Conservation (phyloP, 305 asterid genomes). For the Fraxinus nigra region DNA sequence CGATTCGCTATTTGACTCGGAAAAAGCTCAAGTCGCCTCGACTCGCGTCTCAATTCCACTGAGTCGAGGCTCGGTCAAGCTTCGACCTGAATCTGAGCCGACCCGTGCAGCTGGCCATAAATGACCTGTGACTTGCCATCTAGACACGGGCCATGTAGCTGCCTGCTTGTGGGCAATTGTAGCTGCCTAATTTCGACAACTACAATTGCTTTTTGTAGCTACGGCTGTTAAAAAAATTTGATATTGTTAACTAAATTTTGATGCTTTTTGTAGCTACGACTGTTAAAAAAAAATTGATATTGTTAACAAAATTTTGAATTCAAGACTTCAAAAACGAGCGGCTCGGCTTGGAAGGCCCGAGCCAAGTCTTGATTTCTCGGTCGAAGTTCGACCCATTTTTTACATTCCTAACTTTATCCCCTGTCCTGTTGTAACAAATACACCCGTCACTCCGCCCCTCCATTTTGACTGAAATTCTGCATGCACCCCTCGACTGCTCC, state of each 20-base stretch:
- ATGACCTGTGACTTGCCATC: neutral
- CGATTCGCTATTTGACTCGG: no score
- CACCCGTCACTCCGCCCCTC: constrained; percentile 17
- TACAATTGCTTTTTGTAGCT: neutral
- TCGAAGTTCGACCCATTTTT: neutral
- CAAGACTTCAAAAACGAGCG: neutral
- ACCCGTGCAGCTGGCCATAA: neutral
- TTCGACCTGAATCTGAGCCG: neutral
- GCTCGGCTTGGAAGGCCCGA: neutral
- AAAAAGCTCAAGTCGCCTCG: neutral
- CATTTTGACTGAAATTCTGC: constrained; percentile 33
- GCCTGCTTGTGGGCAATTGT: neutral
- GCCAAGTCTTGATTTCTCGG: neutral
- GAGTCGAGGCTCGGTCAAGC: neutral
- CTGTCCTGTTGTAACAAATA: neutral
- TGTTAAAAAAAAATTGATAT: no score
- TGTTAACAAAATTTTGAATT: no score
- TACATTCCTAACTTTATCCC: neutral
- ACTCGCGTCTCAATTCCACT: neutral
- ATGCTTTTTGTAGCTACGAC: no score
- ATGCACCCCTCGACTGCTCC: constrained; percentile 29
- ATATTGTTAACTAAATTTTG: no score
- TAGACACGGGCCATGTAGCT: no score
- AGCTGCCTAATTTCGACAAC: no score
- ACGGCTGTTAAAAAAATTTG: no score